Conservation (phyloP, 1,139 yeast species). For the Yamadazyma sp. region DNA sequence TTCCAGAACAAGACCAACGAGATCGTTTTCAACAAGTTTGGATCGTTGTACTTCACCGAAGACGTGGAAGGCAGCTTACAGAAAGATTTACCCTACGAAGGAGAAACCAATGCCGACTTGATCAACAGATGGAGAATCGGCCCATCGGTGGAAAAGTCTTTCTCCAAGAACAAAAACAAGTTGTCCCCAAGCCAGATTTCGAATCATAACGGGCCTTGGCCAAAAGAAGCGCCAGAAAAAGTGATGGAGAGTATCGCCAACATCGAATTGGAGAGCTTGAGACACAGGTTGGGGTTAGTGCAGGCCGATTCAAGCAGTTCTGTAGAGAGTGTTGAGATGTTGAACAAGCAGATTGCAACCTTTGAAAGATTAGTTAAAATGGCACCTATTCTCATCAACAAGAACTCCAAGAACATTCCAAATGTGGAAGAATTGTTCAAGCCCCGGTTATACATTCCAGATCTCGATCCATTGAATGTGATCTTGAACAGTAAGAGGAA, state of each 20-base stretch:
- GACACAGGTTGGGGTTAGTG: constrained; percentile 53
- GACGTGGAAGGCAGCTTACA: constrained; percentile 52
- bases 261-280: constrained; percentile 65
- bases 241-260: constrained; percentile 63
- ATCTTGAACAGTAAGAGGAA: constrained; percentile 44
- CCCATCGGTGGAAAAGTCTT: constrained; percentile 78
- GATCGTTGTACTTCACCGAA: constrained; percentile 74
- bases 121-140: constrained; percentile 85
- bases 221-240: constrained; percentile 53
- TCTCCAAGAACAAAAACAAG: constrained; percentile 64
- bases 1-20: constrained; percentile 55
- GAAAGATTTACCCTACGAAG: constrained; percentile 54
- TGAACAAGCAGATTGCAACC: constrained; percentile 53
- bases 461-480: constrained; percentile 88
- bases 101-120: constrained; percentile 57
- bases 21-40: constrained; percentile 65
- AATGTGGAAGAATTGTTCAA: constrained; percentile 61
- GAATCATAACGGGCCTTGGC: constrained; percentile 75
- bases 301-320: constrained; percentile 52
- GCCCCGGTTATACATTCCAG: constrained; percentile 78
- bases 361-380: constrained; percentile 59
- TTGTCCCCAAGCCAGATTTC: constrained; percentile 47
- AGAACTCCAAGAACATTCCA: constrained; percentile 51
- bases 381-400: constrained; percentile 56
- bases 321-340: constrained; percentile 39